Conservation (phyloP, 768 basidiomycete species). For the Boletus subparvulus region DNA sequence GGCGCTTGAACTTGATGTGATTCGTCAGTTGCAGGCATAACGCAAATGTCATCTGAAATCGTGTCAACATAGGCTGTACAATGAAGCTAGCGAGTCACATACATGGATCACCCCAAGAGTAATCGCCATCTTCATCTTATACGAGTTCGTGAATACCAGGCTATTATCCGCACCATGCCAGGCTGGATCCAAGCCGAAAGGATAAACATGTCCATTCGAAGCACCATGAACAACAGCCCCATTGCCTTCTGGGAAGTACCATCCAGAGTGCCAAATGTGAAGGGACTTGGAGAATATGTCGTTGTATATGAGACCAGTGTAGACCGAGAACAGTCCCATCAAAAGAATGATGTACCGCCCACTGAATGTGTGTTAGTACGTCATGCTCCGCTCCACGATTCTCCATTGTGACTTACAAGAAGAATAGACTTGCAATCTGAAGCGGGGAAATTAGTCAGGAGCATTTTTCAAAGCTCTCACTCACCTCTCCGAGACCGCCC, state of each 20-base stretch:
- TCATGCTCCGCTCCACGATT: slow-evolving; percentile 1
- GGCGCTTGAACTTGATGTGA: slow-evolving; percentile 89
- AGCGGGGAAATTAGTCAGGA: slow-evolving; percentile 11
- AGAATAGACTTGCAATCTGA: slow-evolving; percentile 85
- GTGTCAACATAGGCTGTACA: slow-evolving; percentile 9
- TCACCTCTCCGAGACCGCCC: slow-evolving; percentile 70
- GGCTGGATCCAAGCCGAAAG: slow-evolving; percentile 90
- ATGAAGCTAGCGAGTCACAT: slow-evolving; percentile 30
- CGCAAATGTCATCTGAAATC: slow-evolving; percentile 92
- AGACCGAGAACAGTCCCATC: slow-evolving; percentile 97
- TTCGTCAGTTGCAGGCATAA: slow-evolving; percentile 95
- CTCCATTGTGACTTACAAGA: slow-evolving; percentile 64
- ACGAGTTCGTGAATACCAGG: slow-evolving; percentile 94
- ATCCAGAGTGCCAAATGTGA: slow-evolving; percentile 84
- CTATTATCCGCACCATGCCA: slow-evolving; percentile 95
- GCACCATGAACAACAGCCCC: slow-evolving; percentile 47
- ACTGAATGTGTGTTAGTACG: slow-evolving; percentile 42
- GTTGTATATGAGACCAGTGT: slow-evolving; percentile 98
- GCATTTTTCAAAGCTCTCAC: slow-evolving; percentile 19
- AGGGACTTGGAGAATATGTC: slow-evolving; percentile 96
- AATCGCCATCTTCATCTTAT: slow-evolving; percentile 99
- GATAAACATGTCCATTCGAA: slow-evolving; percentile 72
- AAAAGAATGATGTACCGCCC: slow-evolving; percentile 98
- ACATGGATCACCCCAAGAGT: slow-evolving; percentile 96
- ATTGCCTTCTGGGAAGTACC: slow-evolving; percentile 62